Conservation (phyloP, 1,284 basidiomycete species). For the Fereydounia khargensis region DNA sequence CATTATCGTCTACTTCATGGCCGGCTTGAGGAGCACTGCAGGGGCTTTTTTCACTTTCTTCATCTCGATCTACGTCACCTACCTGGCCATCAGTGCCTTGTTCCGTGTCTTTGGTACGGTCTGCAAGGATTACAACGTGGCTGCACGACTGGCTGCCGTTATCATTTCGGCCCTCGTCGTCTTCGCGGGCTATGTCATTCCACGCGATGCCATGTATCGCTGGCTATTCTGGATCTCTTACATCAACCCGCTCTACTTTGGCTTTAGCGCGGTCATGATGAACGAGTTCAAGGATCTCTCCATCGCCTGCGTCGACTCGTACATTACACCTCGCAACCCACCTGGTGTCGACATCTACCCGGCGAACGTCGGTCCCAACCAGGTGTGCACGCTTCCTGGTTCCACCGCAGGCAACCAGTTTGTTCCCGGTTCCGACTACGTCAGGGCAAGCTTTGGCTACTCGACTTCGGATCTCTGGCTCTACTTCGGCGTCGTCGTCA, state of each 20-base stretch:
- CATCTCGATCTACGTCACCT: slow-evolving; percentile 38
- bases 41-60: slow-evolving; percentile 57
- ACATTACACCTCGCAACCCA: slow-evolving; percentile 37
- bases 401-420: slow-evolving; percentile 13
- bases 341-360: slow-evolving; percentile 16
- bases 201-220: slow-evolving; percentile 56
- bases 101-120: slow-evolving; percentile 66
- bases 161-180: slow-evolving; percentile 65
- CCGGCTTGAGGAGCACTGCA: slow-evolving; percentile 62
- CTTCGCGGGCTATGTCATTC: slow-evolving; percentile 71
- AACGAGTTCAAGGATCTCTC: slow-evolving; percentile 62
- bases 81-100: slow-evolving; percentile 58
- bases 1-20: slow-evolving; percentile 69
- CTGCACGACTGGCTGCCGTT: slow-evolving; percentile 62
- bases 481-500: slow-evolving; percentile 38
- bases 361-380: slow-evolving; percentile 14
- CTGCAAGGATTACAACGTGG: slow-evolving; percentile 26
- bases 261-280: slow-evolving; percentile 63
- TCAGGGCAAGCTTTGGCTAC: slow-evolving; percentile 32
- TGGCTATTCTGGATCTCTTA: slow-evolving; percentile 58
- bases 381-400: slow-evolving; percentile 37
- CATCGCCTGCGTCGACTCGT: slow-evolving; percentile 26
- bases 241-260: slow-evolving; percentile 61
- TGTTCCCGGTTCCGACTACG: slow-evolving; percentile 27
- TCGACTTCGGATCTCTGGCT: slow-evolving; percentile 16